A percentile compares a stretch with the other conserved stretches of the same genome.
phyloP scores from a whole-genome alignment of 176 grass and related monocot species.

The Carex scoparia region DNA sequence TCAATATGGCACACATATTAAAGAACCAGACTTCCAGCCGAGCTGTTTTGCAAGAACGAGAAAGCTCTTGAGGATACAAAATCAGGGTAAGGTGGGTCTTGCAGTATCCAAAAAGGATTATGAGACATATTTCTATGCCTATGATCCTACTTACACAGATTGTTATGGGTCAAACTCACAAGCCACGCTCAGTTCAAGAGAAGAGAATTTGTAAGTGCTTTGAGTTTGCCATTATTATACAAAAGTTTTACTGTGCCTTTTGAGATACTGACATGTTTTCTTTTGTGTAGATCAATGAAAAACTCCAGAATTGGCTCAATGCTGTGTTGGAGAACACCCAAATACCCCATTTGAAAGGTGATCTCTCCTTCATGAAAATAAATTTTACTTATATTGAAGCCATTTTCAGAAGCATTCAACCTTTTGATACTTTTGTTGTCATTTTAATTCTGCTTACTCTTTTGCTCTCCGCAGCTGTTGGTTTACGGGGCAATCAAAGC shows the following conservation, averaged over 20 bases:
- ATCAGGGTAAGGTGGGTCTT: constrained; percentile 73
- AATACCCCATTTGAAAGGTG: constrained; percentile 57
- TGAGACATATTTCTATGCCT: constrained; percentile 73
- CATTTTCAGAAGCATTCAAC: not conserved
- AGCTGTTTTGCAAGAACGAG: constrained; percentile 82
- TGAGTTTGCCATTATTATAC: not conserved
- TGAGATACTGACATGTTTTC: not conserved
- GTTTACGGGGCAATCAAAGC: not conserved
- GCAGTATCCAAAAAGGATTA: constrained; percentile 69
- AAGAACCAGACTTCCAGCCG: constrained; percentile 69
- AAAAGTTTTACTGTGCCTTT: not conserved
- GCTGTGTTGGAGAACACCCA: constrained; percentile 70
- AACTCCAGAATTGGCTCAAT: constrained; percentile 53
- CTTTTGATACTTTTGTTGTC: not conserved
- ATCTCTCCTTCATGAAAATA: not conserved
- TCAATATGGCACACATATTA: constrained; percentile 37
- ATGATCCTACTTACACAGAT: constrained; percentile 67
- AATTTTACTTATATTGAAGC: not conserved
- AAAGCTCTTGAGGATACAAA: constrained; percentile 73
- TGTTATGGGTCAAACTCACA: constrained; percentile 65
- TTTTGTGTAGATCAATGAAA: constrained; percentile 45
- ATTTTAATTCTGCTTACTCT: not conserved
- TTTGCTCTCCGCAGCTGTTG: too few relatives aligned
- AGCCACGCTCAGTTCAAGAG: constrained; percentile 84
- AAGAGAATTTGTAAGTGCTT: constrained; percentile 75